Conservation (phyloP, 2,329 filamentous ascomycete species). For the Ascochyta fabae region DNA sequence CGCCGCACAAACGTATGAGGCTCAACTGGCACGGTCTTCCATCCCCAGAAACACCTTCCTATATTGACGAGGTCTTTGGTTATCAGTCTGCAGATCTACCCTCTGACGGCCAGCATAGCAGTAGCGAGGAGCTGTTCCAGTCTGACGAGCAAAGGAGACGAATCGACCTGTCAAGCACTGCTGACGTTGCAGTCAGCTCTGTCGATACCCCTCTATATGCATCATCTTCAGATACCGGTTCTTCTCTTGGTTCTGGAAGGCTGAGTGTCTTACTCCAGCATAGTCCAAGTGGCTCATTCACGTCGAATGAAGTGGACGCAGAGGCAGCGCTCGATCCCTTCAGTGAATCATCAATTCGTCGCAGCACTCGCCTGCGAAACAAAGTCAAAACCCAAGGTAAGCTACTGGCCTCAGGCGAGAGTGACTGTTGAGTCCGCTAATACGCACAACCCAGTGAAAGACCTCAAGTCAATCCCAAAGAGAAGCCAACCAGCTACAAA, state of each 20-base stretch:
- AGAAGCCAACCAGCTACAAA: not conserved
- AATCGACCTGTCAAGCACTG: no score
- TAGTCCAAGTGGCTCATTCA: not conserved
- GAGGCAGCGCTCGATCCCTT: not conserved
- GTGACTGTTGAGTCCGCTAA: not conserved
- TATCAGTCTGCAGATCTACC: not conserved
- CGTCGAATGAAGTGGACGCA: not conserved
- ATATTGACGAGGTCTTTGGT: accelerated
- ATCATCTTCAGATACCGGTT: not conserved
- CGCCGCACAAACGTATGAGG: not conserved
- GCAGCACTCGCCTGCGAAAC: not conserved
- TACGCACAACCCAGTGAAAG: not conserved
- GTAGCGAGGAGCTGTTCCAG: not conserved
- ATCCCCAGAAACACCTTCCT: slow-evolving; percentile 16
- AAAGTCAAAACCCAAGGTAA: not conserved
- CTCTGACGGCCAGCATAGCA: not conserved
- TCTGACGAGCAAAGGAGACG: no score
- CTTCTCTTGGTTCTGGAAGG: not conserved
- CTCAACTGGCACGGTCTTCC: slow-evolving; percentile 16
- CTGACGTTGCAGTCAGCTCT: no score
- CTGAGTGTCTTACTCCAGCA: no score
- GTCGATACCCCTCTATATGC: not conserved
- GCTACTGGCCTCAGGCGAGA: no score
- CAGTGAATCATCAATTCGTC: not conserved
- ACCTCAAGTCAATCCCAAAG: not conserved